A percentile compares a stretch with the other conserved stretches of the same genome.
Conservation (phyloP, 2,329 filamentous ascomycete genomes). For the Aspergillus novoparasiticus region DNA sequence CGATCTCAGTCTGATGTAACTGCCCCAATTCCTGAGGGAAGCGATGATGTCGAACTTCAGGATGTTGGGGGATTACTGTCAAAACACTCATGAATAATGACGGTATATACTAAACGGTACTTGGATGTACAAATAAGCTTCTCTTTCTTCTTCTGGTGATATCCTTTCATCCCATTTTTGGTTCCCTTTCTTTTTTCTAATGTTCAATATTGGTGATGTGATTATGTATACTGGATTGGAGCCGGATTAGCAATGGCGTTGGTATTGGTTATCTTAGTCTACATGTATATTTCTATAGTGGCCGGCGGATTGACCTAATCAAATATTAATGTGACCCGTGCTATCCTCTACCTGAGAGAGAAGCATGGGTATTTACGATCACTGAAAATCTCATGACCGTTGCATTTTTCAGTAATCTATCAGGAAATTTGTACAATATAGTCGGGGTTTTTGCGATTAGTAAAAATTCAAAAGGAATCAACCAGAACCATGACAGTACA, state of each 20-base stretch:
- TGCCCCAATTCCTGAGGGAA: conserved; percentile 20
- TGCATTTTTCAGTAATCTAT: conserved; percentile 9
- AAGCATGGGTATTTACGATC: not conserved
- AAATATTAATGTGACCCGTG: not conserved
- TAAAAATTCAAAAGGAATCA: conserved; percentile 10
- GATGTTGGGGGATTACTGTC: conserved; percentile 48
- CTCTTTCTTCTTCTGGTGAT: not conserved
- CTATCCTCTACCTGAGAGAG: not conserved
- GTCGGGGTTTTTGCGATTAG: conserved; percentile 12
- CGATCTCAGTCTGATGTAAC: conserved; percentile 22
- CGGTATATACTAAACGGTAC: not conserved
- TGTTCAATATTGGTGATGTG: not conserved
- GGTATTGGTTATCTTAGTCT: not conserved
- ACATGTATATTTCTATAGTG: not conserved
- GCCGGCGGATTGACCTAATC: not conserved
- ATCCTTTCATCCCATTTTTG: not conserved
- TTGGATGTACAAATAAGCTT: not conserved
- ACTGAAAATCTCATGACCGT: conserved; percentile 5
- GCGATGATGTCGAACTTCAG: conserved; percentile 38
- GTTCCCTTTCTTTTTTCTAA: no score
- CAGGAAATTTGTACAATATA: conserved; percentile 15
- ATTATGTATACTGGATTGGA: not conserved
- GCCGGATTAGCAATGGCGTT: conserved; percentile 19
- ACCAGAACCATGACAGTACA: conserved; percentile 18
- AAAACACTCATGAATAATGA: conserved; percentile 5